These are phyloP conservation scores for Neodidymelliopsis sp. DNA, from an alignment of 2,329 filamentous ascomycete species.

Conservation along the genomic window DNA sequence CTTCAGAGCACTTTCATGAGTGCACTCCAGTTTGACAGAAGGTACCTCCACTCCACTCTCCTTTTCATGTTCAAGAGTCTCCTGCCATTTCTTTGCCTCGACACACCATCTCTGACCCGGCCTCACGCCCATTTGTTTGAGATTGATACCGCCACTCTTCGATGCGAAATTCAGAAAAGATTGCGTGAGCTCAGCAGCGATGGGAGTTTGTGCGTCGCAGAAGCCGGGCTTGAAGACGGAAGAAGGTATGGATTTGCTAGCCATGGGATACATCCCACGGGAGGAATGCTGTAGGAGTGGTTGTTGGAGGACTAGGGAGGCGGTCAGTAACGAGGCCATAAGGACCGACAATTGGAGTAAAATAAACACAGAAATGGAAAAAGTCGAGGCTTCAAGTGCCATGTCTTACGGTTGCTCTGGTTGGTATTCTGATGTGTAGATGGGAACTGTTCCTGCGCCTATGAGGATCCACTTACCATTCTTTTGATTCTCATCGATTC, in stretches of 20 bases:
- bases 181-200: constrained; percentile 19
- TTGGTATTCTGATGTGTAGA: too few species aligned
- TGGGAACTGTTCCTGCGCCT: too few species aligned
- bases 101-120: constrained; percentile 24
- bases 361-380: too few species aligned
- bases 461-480: constrained; percentile 6
- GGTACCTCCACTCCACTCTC: constrained; percentile 16
- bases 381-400: too few species aligned
- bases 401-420: too few species aligned
- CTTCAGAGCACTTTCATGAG: constrained; percentile 18
- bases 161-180: constrained; percentile 22
- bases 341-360: too few species aligned
- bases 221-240: constrained; percentile 21
- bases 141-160: constrained; percentile 18
- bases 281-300: constrained; percentile 23
- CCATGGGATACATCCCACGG: constrained; percentile 22
- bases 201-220: constrained; percentile 20
- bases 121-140: constrained; percentile 20
- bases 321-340: neutral
- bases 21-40: constrained; percentile 18
- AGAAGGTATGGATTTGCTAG: constrained; percentile 17
- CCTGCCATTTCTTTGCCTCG: constrained; percentile 18
- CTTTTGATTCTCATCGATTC: constrained; percentile 11
- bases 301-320: constrained; percentile 14
- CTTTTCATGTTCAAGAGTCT: constrained; percentile 14